Base-by-base conservation (phyloP, 495 filamentous ascomycete genomes). In the Penicillium goetzii region DNA sequence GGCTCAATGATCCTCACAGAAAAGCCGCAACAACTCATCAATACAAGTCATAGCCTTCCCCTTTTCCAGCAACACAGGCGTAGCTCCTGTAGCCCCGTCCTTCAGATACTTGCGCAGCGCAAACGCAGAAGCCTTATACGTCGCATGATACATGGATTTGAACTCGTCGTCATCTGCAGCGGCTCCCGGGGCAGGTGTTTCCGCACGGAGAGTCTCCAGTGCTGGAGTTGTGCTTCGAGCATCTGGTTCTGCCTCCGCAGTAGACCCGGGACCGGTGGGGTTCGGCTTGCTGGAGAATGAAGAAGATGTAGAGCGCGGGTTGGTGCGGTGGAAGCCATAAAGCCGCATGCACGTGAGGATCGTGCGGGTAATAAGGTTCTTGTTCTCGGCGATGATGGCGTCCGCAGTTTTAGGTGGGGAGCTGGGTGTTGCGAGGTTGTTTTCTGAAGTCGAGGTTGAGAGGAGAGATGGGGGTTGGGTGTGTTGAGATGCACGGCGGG, bases 101-200 rank as follows among this genome's bases (percentile, higher is more conserved):
- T 72, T 80, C 57, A 86, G 70, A 58, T 81, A 78, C 41, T 74
- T 79, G 47, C 86, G 77, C 28, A 88, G 78, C 6, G 85, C 83
- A 68, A 88, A 87, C 23, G 78, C 81, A 1, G 84, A 81, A 21
- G 85, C 83, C 61, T 86, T 88, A 63, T 83, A 88, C 0, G 84
- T 86, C 52, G 87, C 85, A 63, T 89, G 87, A 57, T 89, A 89
- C 72, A 89, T 82, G 10, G 81, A 66, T 68, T 89, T 89, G 70
- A 86, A 89, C 52, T 88, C 85, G 64, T 88, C 86, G 49, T 84
- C 83, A 32, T 85, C 81, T 0, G 71, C 66, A 0, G 58, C 58
- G 0, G 67, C 63, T 9, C 61, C 58, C 6, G 69, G 66, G 36
- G 63, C 61, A 9, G 72, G 59, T 3, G 68, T 73, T 26, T 73